These are phyloP conservation scores for Sanguinoderma infundibulare DNA, from an alignment of 1,284 basidiomycete species.

Conservation along the genomic window DNA sequence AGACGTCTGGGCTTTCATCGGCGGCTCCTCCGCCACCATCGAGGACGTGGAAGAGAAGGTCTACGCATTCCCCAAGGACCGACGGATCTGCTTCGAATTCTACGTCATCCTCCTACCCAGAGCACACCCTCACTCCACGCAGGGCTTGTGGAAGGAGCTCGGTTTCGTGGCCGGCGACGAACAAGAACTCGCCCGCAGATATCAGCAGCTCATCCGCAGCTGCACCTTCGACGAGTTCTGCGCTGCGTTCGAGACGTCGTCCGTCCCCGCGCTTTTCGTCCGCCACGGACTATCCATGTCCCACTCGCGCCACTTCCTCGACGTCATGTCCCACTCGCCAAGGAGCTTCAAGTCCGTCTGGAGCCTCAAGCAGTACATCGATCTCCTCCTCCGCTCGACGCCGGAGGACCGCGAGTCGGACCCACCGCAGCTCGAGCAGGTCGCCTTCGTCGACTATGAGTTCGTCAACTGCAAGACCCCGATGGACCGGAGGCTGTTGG, in stretches of 20 bases:
- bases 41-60: slow-evolving; percentile 7
- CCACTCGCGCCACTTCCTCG: slow-evolving; percentile 29
- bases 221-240: slow-evolving; percentile 41
- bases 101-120: slow-evolving; percentile 16
- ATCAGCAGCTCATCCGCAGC: slow-evolving; percentile 29
- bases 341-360: slow-evolving; percentile 38
- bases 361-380: slow-evolving; percentile 39
- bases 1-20: slow-evolving; percentile 10
- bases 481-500: slow-evolving; percentile 33
- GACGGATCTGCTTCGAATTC: slow-evolving; percentile 20
- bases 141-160: slow-evolving; percentile 20
- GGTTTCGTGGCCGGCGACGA: no score
- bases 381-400: slow-evolving; percentile 25
- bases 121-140: slow-evolving; percentile 23
- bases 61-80: slow-evolving; percentile 7
- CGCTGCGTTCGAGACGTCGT: no score
- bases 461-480: slow-evolving; percentile 36
- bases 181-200: slow-evolving; percentile 19
- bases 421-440: slow-evolving; percentile 12
- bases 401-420: background rate
- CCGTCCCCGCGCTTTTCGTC: slow-evolving; percentile 28
- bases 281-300: background rate
- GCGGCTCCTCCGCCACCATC: slow-evolving; percentile 9
- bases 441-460: slow-evolving; percentile 41
- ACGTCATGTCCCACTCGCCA: slow-evolving; percentile 31